Evolutionary conservation across 768 basidiomycete genomes (phyloP), one percentile per base, ranked within the genome.

Genomic region (Mycena indigotica): DNA sequence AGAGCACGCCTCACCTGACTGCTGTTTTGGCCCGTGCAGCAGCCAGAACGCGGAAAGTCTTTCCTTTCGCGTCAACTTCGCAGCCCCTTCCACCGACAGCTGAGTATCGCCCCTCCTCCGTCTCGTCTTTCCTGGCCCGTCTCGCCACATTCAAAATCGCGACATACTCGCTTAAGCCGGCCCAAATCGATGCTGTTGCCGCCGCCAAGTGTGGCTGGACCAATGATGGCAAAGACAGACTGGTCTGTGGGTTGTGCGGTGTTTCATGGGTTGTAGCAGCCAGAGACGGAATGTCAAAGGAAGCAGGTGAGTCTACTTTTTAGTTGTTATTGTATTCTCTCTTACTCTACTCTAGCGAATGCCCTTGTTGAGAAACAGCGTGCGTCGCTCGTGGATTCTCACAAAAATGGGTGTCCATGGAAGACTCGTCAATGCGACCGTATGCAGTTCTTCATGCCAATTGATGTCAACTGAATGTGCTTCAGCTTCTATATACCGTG

Each of bases 321-420:
- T n/a, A n/a, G n/a, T 48, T 48, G 24, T 48, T 24, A 21, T 25
- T 25, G 6, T 48, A 24, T 23, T 48, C 15, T 8, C 13, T 8
- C 46, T 48, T n/a, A 48, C 55, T 25, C 38, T 54, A 50, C 21
- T 65, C 15, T 64, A 90, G 91, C 87, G 38, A 85, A 83, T 67
- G 69, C 84, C 15, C 74, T 93, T 58, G 74, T 91, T 32, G 89
- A 91, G 69, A 92, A 87, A 64, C 92, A 93, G 68, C 81, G 81
- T 15, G 59, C 66, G 3, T 82, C 83, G 40, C 73, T 94, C 4
- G 82, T 92, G 1, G 81, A 83, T 3, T 80, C 80, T 66, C 92
- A 94, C 68, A 92, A 92, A 69, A 79, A 84, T 44, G 88, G 89
- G 0, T 94, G 92, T 66, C 91, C 92, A 2, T 94, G 92, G 92